Base-by-base conservation (phyloP, 805 yeast genomes). In the Candida morakotiae region DNA sequence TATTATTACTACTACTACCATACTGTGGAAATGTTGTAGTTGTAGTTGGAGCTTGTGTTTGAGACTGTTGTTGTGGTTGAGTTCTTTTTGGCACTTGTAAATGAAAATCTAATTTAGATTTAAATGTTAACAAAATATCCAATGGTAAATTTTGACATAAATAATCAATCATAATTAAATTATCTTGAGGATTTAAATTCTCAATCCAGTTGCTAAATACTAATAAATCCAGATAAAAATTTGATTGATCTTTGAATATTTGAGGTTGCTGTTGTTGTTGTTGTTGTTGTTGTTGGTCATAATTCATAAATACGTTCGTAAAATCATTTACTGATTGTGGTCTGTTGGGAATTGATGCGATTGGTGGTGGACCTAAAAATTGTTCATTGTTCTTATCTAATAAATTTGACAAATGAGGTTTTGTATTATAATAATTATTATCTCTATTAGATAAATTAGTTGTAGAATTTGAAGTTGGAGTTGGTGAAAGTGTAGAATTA, bases 141-240 rank as follows among this genome's bases (percentile, higher is more conserved):
- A 73, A 69, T 7, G 77, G 71, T 45, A 78, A 56, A 40, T 64
- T 62, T 32, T 69, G 60, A 41, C 79, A 61, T 53, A 78, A 56
- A 50, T 75, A 71, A 47, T 77, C 83, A 41, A 77, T 64, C 56
- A 76, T 71, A 34, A 73, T 60, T 39, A 72, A 61, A 45, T 67
- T 75, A 43, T 78, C 81, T 31, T 66, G 67, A n/a, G 74, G 67
- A 33, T 61, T 64, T 53, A 79, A 62, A 44, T 62, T 63, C 36
- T 67, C 67, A 42, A 75, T 60, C 81, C 81, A 76, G 42, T 60
- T 62, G 44, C 73, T 65, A 44, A 73, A 61, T 43, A 67, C 68
- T 38, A 68, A 61, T 49, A 77, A 63, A 46, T 78, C 82, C 50
- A 62, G 71, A 45, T 68, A 71, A 49, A 74, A 74, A 40, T 67